Percentiles rank a stretch among this genome's conserved stretches.
Evolutionary conservation across 805 yeast genomes (phyloP).

Genomic region (Candida dendrica): DNA sequence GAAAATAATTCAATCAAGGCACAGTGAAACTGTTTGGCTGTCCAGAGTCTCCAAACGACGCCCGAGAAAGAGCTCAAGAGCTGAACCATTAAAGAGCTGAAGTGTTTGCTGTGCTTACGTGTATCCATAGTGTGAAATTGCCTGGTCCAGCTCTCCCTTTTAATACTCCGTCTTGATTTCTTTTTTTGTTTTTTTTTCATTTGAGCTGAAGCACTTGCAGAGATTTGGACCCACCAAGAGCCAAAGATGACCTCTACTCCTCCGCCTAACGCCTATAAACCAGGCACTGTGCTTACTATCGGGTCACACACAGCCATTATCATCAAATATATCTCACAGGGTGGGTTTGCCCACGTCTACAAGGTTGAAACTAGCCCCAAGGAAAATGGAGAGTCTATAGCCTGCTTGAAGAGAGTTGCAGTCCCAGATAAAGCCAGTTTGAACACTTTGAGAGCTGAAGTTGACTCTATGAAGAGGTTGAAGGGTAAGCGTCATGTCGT

Average conservation of each 20-base stretch:
- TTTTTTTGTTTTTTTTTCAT: too few species aligned
- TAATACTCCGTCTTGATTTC: too few species aligned
- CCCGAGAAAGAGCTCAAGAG: too few species aligned
- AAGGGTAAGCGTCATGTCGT: constrained; percentile 77
- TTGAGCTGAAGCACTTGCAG: too few species aligned
- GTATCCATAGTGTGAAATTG: too few species aligned
- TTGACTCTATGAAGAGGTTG: constrained; percentile 91
- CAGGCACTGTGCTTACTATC: constrained; percentile 75
- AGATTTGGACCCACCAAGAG: background rate
- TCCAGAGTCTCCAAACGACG: too few species aligned
- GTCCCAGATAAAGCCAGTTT: constrained; percentile 87
- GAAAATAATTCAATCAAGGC: too few species aligned
- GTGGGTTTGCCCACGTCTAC: constrained; percentile 96
- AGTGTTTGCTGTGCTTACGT: too few species aligned
- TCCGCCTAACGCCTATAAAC: constrained; percentile 55
- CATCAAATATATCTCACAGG: constrained; percentile 70
- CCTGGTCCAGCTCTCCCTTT: too few species aligned
- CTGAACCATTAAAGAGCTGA: too few species aligned
- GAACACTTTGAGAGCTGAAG: constrained; percentile 84
- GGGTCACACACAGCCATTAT: constrained; percentile 75
- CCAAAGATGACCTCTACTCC: constrained; percentile 26
- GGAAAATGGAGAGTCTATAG: constrained; percentile 44
- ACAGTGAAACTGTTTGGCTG: too few species aligned
- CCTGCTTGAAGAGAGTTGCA: constrained; percentile 89
- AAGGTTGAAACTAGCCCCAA: constrained; percentile 63